These are phyloP conservation scores for Grosmannia huntii DNA, from an alignment of 2,329 filamentous ascomycete genomes.

Conservation along the genomic window DNA sequence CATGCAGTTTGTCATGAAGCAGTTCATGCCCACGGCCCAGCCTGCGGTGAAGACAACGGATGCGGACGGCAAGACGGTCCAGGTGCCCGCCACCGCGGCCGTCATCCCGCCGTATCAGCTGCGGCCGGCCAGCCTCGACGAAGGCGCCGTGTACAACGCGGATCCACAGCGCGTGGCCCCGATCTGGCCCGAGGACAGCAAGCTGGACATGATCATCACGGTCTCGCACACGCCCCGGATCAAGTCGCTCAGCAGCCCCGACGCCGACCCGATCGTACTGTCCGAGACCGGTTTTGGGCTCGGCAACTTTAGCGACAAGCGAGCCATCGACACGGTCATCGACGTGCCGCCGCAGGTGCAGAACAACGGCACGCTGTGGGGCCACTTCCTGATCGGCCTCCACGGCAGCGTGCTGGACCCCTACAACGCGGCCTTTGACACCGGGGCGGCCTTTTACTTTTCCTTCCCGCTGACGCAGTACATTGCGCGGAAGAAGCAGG, in stretches of 20 bases:
- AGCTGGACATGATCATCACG: conserved; percentile 74
- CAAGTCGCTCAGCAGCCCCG: conserved; percentile 50
- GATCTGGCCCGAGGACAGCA: conserved; percentile 72
- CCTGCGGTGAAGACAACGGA: conserved; percentile 36
- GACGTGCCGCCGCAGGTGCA: conserved; percentile 67
- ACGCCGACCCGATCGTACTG: conserved; percentile 58
- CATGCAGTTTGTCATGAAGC: conserved; percentile 44
- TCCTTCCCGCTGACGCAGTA: conserved; percentile 78
- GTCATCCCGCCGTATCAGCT: conserved; percentile 52
- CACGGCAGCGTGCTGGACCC: conserved; percentile 68
- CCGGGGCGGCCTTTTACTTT: conserved; percentile 69
- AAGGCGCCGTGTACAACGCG: conserved; percentile 48
- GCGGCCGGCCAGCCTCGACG: conserved; percentile 46
- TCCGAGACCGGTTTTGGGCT: conserved; percentile 70
- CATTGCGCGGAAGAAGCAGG: conserved; percentile 77
- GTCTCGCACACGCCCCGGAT: conserved; percentile 64
- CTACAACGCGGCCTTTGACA: conserved; percentile 55
- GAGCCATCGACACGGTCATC: conserved; percentile 66
- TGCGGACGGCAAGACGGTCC: conserved; percentile 38
- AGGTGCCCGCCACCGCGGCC: conserved; percentile 32
- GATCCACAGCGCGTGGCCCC: conserved; percentile 65
- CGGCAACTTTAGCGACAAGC: conserved; percentile 66
- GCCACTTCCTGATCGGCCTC: conserved; percentile 81
- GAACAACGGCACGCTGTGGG: conserved; percentile 87
- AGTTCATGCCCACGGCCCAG: conserved; percentile 33